Evolutionary conservation across 2,329 filamentous ascomycete genomes (phyloP), one percentile per base, ranked within the genome.

Genomic region (Calonectria honghensis): DNA sequence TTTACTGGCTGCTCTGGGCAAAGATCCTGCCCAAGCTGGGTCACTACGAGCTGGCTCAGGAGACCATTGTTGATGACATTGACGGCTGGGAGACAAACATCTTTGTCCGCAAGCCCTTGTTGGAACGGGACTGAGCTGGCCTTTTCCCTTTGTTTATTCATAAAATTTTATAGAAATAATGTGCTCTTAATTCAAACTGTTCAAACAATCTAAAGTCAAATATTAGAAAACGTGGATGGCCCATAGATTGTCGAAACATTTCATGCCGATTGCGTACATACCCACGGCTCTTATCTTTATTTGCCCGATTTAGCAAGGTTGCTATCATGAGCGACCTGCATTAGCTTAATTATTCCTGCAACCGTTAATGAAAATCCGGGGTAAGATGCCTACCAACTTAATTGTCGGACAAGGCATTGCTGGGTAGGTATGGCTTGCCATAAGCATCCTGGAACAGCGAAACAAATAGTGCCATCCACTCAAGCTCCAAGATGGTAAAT

Each of bases 41-140:
- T 18, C 79, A 80, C 0, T 92, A 94, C 79, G 86, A 90, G 78
- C 85, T 94, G 13, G 86, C 91, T 3, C 87, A 89, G 71, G 89
- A 92, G 82, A 87, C 85, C 0, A 82, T 88, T 2, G 82, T 93
- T 10, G 90, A 91, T 74, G 87, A 87, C 0, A 87, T 90, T 52
- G 92, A 93, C 81, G 91, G 92, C 2, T 93, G 92, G 92, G 91
- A 91, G 77, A 85, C 90, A 39, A 90, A 85, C 69, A 86, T 90
- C 3, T 92, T 93, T 79, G 83, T 86, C 2, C 86, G 81, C 72
- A 81, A 85, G 75, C 88, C 89, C 11, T 63, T 63, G 57, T n/a
- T 63, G 57, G 57, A 63, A 1, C 41, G 57, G 37, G 24, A 41
- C 37, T 63, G 41, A 41, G n/a, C n/a, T 39, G n/a, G n/a, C 35